Base-by-base conservation (phyloP, 129 eudicot species). In the Pseudognaphalium luteoalbum region DNA sequence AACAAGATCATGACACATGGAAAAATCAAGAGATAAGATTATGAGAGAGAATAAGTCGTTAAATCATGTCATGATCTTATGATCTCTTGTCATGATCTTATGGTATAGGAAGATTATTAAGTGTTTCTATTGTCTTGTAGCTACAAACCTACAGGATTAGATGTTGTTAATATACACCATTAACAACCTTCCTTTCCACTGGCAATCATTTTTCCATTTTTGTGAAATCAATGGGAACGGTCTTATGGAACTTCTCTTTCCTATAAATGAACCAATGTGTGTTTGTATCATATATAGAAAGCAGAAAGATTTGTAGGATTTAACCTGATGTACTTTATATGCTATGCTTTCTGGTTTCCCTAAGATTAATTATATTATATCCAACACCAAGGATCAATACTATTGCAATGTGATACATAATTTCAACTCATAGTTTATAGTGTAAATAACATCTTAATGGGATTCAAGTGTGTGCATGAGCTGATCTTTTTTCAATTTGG, bases 401-500 rank as follows among this genome's bases (percentile, higher is more conserved):
- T 9, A 37, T 25, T 59, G 33, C 60, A 57, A 76, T 75, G 22
- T 66, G 52, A 39, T 68, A 12, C 76, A 65, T 50, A 68, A 35
- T 39, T 66, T 56, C 34, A 35, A 33, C 69, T 32, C 10, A 64
- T 10, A 52, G 60, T 39, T 68, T 64, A 30, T 58, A 58, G 30
- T 32, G n/a, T 60, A 25, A 22, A 62, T 68, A 58, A 28, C 22
- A 14, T 42, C 54, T n/a, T 78, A 25, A 35, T 60, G 68, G 68
- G 19, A 34, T 51, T 59, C 25, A 0, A 11, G 50, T 58, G 7
- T 59, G 44, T 72, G 22, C 72, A 33, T 42, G 50, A 52, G 73
- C 67, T 79, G 51, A 71, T 64, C 41, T 52, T 65, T 11, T 73
- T 80, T 51, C 67, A 34, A 25, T 52, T 72, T 52, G 74, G 66